Conservation (phyloP, 768 basidiomycete species). For the Mycena rosella region DNA sequence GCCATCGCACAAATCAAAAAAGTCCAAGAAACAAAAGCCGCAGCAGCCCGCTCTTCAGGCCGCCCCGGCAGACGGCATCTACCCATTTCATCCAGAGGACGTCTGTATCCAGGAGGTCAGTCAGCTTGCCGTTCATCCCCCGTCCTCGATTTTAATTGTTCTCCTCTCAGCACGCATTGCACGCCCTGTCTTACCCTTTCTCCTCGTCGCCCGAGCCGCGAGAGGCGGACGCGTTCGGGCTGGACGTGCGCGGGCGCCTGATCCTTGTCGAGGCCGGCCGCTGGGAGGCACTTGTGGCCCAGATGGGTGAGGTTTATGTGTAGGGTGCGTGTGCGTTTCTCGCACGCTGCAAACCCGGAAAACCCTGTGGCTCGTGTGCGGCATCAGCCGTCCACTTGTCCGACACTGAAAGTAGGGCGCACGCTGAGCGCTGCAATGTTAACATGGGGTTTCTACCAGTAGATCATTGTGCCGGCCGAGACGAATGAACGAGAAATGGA, state of each 20-base stretch:
- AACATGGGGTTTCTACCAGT: too few relatives aligned
- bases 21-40: slow-evolving; percentile 44
- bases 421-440: too few relatives aligned
- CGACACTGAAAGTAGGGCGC: too few relatives aligned
- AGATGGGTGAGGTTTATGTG: slow-evolving; percentile 52
- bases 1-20: slow-evolving; percentile 48
- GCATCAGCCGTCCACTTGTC: too few relatives aligned
- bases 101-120: slow-evolving; percentile 75
- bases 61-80: slow-evolving; percentile 64
- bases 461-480: too few relatives aligned
- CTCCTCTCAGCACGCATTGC: slow-evolving; percentile 58
- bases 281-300: slow-evolving; percentile 56
- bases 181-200: slow-evolving; percentile 65
- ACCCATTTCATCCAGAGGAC: slow-evolving; percentile 91
- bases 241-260: slow-evolving; percentile 76
- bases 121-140: background rate
- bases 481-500: slow-evolving; percentile 10
- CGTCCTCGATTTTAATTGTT: background rate
- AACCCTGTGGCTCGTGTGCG: too few relatives aligned
- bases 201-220: slow-evolving; percentile 64
- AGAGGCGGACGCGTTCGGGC: slow-evolving; percentile 76
- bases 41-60: slow-evolving; percentile 37
- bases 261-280: slow-evolving; percentile 68
- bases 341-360: too few relatives aligned
- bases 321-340: slow-evolving; percentile 13